Percentiles rank a stretch among this genome's conserved stretches.
phyloP scores from a whole-genome alignment of 2,329 filamentous ascomycete genomes.

The Colletotrichum camelliae region DNA sequence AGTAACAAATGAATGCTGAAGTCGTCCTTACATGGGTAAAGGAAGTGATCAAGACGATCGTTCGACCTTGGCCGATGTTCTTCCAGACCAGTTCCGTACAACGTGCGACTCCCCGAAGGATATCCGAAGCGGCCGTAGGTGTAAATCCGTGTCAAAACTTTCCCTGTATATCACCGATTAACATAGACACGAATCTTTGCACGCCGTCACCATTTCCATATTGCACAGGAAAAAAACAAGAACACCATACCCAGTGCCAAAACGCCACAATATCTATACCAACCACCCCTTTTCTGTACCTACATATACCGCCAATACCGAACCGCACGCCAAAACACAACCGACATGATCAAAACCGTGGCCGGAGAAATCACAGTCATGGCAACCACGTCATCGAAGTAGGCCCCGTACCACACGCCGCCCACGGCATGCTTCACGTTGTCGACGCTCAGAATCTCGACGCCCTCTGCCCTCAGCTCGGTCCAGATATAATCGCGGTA shows the following conservation, averaged over 20 bases:
- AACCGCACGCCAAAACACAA: not conserved
- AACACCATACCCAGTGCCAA: not conserved
- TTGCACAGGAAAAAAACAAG: fast-evolving
- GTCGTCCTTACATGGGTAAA: not conserved
- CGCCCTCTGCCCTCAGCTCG: conserved; percentile 57
- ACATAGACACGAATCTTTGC: too few relatives aligned
- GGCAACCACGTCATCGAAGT: not conserved
- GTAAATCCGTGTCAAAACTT: not conserved
- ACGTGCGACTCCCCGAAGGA: not conserved
- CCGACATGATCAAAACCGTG: not conserved
- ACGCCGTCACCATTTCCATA: fast-evolving
- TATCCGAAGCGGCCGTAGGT: not conserved
- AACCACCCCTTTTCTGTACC: fast-evolving
- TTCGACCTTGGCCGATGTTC: not conserved
- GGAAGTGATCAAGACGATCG: not conserved
- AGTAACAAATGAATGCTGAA: not conserved
- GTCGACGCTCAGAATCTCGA: conserved; percentile 67
- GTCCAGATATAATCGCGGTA: conserved; percentile 62
- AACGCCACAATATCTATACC: not conserved
- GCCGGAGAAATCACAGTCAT: not conserved
- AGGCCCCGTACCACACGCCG: not conserved
- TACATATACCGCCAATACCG: not conserved
- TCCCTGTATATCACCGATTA: fast-evolving
- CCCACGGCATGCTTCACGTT: not conserved
- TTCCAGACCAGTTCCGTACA: not conserved